Evolutionary conservation across 2,329 filamentous ascomycete genomes (phyloP).

Genomic region (Tympanopsis confertula): DNA sequence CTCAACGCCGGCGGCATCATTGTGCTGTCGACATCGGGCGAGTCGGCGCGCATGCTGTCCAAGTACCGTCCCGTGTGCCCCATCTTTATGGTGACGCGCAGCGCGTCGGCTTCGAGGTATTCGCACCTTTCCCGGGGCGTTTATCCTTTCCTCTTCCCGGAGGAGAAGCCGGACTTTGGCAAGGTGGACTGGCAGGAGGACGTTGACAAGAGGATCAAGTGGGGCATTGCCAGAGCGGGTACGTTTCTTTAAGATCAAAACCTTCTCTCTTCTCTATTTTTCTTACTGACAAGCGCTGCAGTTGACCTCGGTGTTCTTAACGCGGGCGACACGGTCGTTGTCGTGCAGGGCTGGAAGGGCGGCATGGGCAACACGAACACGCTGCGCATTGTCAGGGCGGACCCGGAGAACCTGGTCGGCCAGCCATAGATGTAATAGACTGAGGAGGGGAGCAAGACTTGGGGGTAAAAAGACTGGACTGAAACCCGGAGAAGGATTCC

Average conservation of each 20-base stretch:
- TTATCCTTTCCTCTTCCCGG: conserved; percentile 90
- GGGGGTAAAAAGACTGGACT: too few relatives aligned
- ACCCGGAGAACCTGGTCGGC: conserved; percentile 36
- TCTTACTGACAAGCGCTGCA: too few relatives aligned
- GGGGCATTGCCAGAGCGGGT: conserved; percentile 81
- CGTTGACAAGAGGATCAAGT: conserved; percentile 93
- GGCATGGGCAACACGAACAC: conserved; percentile 90
- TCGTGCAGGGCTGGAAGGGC: conserved; percentile 84
- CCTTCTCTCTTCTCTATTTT: too few relatives aligned
- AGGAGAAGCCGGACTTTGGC: conserved; percentile 88
- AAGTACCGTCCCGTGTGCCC: conserved; percentile 98
- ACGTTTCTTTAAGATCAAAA: too few relatives aligned
- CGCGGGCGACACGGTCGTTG: conserved; percentile 65
- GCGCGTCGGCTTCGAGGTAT: conserved; percentile 72
- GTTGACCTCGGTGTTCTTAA: conserved; percentile 68
- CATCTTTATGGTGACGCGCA: conserved; percentile 98
- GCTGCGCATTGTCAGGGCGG: conserved; percentile 49
- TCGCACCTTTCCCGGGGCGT: conserved; percentile 94
- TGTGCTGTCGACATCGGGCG: conserved; percentile 88
- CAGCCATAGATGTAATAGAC: background rate
- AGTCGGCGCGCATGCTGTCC: conserved; percentile 86
- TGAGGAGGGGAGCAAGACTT: too few relatives aligned
- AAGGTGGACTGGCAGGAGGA: conserved; percentile 96
- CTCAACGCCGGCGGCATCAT: conserved; percentile 94
- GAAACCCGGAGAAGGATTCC: too few relatives aligned